A percentile compares a stretch with the other conserved stretches of the same genome.
Evolutionary conservation across 345 rosid genomes (phyloP).

Genomic region (Toxicodendron radicans): DNA sequence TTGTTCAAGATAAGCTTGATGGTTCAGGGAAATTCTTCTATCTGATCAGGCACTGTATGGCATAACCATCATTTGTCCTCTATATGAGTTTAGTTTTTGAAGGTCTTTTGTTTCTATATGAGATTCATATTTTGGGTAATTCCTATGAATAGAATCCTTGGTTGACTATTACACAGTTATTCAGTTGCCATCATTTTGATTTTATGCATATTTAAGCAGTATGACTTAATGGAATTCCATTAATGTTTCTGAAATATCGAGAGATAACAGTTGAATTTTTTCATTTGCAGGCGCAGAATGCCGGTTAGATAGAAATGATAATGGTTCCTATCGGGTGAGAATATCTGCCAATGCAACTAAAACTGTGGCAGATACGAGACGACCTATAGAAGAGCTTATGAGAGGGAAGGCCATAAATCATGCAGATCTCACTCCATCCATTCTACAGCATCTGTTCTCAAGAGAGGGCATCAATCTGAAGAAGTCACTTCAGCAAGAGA

Average conservation of each 20-base stretch:
- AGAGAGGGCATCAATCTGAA: constrained; percentile 53
- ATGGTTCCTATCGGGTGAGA: constrained; percentile 64
- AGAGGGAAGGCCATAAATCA: constrained; percentile 63
- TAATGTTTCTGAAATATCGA: neutral
- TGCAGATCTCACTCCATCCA: constrained; percentile 49
- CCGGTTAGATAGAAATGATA: constrained; percentile 39
- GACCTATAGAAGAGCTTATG: constrained; percentile 74
- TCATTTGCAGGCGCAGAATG: constrained; percentile 50
- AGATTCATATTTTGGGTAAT: neutral
- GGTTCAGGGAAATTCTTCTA: neutral
- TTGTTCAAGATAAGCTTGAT: too few species aligned
- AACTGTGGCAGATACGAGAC: constrained; percentile 75
- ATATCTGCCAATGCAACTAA: constrained; percentile 75
- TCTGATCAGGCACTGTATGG: neutral
- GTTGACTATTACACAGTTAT: neutral
- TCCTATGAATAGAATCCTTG: neutral
- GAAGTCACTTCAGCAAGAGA: constrained; percentile 60
- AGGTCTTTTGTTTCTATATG: neutral
- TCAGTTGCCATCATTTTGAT: neutral
- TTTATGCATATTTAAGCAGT: constrained; percentile 5
- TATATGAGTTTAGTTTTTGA: neutral
- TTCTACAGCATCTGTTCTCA: constrained; percentile 61
- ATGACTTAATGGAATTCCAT: neutral
- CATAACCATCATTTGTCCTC: neutral
- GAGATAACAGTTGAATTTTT: constrained; percentile 3